Conservation (phyloP, 306 rosid species). For the Dryas alaskensis region DNA sequence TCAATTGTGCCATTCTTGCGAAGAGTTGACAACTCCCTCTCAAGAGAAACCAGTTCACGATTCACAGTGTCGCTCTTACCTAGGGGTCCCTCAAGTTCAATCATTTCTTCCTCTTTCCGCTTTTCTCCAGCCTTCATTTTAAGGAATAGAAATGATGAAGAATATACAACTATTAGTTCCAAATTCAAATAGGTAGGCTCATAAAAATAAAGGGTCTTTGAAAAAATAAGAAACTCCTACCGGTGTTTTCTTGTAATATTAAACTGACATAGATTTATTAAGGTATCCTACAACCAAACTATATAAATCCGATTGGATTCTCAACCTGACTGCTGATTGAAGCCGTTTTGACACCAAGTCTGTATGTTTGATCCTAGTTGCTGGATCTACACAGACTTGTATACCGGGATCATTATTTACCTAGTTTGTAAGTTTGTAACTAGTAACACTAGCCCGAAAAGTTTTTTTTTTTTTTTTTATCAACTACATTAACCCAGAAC, state of each 20-base stretch:
- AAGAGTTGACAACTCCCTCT: slow-evolving; percentile 77
- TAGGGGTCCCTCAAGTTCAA: slow-evolving; percentile 94
- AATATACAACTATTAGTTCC: neutral
- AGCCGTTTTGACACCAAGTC: neutral
- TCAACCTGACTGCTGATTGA: neutral
- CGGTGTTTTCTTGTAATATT: neutral
- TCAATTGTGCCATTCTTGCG: slow-evolving; percentile 72
- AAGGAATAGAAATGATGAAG: slow-evolving; percentile 7
- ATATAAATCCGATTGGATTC: no score
- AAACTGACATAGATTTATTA: neutral
- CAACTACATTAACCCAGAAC: neutral
- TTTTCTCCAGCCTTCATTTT: slow-evolving; percentile 85
- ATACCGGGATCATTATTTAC: neutral
- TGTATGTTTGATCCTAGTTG: neutral
- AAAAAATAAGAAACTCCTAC: neutral
- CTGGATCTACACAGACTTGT: slow-evolving; percentile 5
- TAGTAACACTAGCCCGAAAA: no score
- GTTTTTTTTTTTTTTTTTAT: no score
- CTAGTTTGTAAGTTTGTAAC: no score
- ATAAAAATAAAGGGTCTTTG: neutral
- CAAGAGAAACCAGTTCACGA: slow-evolving; percentile 73
- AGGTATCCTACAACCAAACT: neutral
- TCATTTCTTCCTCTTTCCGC: slow-evolving; percentile 92
- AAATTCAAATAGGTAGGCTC: neutral
- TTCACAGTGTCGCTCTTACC: slow-evolving; percentile 80